Base-by-base conservation (phyloP, 441 rosid species). In the Melastoma candidum region DNA sequence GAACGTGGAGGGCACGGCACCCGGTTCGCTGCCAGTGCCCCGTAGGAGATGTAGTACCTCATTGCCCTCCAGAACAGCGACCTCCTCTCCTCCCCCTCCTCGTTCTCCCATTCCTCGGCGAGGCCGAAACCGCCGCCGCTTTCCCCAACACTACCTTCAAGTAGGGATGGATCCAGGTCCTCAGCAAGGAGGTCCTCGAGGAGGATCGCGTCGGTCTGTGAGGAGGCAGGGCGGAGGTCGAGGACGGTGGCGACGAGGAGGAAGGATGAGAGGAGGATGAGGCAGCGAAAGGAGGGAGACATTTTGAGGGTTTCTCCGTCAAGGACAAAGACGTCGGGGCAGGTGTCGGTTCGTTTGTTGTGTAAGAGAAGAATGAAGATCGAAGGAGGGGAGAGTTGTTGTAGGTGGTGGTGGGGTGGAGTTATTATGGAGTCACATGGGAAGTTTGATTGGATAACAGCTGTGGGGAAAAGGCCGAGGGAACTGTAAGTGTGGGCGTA, bases 1-100 rank as follows among this genome's bases (percentile, higher is more conserved):
- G 96, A 87, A 12, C 95, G 75, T 0, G 98, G 85, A 4, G 98
- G 96, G 52, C 98, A 90, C 0, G 95, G 96, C 11, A 90, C 57
- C 53, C 96, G 61, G 61, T 87, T 77, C 1, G 96, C 98, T 12
- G 96, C 66, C 4, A 90, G 68, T 48, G 98, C 93, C 3, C 95
- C 95, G 58, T 90, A 87, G 51, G 98, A 90, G 11, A 90, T 90
- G 79, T 81, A 90, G 65, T 78, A 85, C 44, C 47, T 75, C 71
- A 44, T 54, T 48, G 81, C 59, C 51, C 64, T 62, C 96, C 95
- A 87, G 58, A 79, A 83, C 69, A 87, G 52, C 11, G 87, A 84
- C 65, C 97, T 68, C 11, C 96, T 81, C 46, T 53, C 73, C 32
- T 17, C 59, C 39, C 24, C 74, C 3, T 49, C 64, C 7, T 58